Evolutionary conservation across 2,329 filamentous ascomycete species (phyloP).

Genomic region (Fusarium siculi): DNA sequence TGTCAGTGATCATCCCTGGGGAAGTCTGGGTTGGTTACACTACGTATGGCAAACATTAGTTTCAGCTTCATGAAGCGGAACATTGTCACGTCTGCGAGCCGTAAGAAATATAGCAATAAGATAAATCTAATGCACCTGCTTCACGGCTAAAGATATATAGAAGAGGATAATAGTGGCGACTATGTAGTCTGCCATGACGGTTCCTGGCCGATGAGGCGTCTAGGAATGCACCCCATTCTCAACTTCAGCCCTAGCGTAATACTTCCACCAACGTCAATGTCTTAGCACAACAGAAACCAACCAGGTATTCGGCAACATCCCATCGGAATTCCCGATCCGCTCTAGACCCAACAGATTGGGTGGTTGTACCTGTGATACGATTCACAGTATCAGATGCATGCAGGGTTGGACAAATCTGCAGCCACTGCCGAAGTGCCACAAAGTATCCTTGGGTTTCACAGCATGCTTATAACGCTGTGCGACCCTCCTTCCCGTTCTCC

Average conservation of each 20-base stretch:
- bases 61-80: not conserved
- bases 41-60: not conserved
- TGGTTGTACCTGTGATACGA: not conserved
- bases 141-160: accelerated
- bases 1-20: not conserved
- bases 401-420: not conserved
- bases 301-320: not conserved
- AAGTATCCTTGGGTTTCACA: not conserved
- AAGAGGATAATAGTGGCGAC: not conserved
- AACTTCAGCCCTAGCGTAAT: not conserved
- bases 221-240: constrained; percentile 5
- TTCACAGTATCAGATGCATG: not conserved
- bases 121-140: accelerated
- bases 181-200: accelerated
- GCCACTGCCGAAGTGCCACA: constrained; percentile 8
- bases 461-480: not conserved
- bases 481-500: not conserved
- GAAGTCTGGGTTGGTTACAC: not conserved
- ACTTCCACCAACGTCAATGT: not conserved
- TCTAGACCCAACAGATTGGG: not conserved
- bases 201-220: not conserved
- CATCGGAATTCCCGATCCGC: too few relatives aligned
- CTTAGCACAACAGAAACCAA: not conserved
- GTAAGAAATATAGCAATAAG: not conserved
- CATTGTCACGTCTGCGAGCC: not conserved